Conservation (phyloP, 805 yeast species). For the Pichia scutulata region DNA sequence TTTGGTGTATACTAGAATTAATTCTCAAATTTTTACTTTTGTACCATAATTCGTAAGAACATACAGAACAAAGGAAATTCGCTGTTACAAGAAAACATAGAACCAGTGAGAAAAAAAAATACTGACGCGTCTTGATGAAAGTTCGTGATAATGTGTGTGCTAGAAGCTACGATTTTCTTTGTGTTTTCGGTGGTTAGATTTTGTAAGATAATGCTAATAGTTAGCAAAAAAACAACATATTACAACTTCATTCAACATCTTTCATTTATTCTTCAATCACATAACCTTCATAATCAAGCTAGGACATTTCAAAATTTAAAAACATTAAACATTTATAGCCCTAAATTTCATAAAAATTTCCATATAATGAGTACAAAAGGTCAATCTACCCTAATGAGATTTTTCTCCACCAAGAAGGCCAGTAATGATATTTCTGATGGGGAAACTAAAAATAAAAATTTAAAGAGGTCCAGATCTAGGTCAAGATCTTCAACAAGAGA, state of each 20-base stretch:
- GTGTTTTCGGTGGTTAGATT: not conserved
- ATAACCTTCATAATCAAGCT: not conserved
- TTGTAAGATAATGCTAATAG: not conserved
- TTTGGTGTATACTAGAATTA: not conserved
- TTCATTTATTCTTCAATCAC: not conserved
- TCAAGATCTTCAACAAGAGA: not conserved
- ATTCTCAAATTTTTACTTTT: not conserved
- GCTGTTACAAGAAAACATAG: not conserved
- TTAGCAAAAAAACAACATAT: not conserved
- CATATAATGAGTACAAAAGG: not conserved
- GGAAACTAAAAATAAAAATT: not conserved
- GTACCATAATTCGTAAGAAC: not conserved
- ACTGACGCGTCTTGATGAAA: not conserved
- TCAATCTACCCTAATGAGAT: constrained; percentile 12
- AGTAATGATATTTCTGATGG: not conserved
- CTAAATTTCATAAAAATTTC: too few species aligned
- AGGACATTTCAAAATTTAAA: not conserved
- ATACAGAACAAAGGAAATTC: not conserved
- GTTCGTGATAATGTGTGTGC: too few species aligned
- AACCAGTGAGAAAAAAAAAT: not conserved
- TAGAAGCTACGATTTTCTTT: too few species aligned
- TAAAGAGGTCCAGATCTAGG: constrained; percentile 2
- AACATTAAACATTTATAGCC: not conserved
- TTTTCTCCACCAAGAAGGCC: constrained; percentile 9
- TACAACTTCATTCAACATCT: not conserved